A percentile compares a stretch with the other conserved stretches of the same genome.
These are phyloP conservation scores for Thielaviopsis cerberus DNA, from an alignment of 2,329 filamentous ascomycete species.

Conservation along the genomic window DNA sequence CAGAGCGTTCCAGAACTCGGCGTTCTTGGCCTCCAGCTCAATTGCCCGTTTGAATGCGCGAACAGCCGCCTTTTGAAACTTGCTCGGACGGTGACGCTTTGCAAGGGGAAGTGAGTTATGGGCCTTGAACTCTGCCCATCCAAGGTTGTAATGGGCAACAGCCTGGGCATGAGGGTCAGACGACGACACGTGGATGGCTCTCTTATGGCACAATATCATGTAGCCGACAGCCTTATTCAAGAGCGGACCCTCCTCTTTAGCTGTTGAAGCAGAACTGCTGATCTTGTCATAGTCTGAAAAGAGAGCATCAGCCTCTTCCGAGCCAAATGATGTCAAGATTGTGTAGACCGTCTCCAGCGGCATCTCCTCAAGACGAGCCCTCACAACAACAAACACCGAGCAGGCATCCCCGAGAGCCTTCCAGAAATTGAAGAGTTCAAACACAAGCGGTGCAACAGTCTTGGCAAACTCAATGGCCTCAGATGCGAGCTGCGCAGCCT, in stretches of 20 bases:
- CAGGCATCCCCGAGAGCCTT: conserved; percentile 80
- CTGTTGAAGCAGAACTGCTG: conserved; percentile 26
- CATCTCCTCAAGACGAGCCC: conserved; percentile 41
- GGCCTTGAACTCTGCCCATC: conserved; percentile 78
- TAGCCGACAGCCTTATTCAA: conserved; percentile 46
- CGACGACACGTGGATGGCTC: conserved; percentile 54
- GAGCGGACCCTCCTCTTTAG: conserved; percentile 21
- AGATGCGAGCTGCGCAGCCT: conserved; percentile 51
- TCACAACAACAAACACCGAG: conserved; percentile 63
- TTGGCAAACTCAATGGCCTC: conserved; percentile 51
- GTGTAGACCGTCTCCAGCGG: conserved; percentile 37
- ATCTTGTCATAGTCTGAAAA: conserved; percentile 51
- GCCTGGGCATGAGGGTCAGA: conserved; percentile 73
- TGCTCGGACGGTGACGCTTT: conserved; percentile 38
- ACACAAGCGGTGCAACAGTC: conserved; percentile 38
- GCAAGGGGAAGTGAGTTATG: conserved; percentile 43
- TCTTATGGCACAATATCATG: conserved; percentile 70
- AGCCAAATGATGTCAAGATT: conserved; percentile 36
- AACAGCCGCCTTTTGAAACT: conserved; percentile 64
- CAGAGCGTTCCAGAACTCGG: conserved; percentile 93
- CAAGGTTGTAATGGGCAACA: conserved; percentile 92
- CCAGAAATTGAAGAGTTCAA: conserved; percentile 82
- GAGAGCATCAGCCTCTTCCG: conserved; percentile 23
- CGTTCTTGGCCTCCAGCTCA: conserved; percentile 80
- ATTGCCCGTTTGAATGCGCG: conserved; percentile 90